Percentiles rank a stretch among this genome's conserved stretches.
Conservation (phyloP, 2,329 filamentous ascomycete genomes). For the Epichloe gansuensis region DNA sequence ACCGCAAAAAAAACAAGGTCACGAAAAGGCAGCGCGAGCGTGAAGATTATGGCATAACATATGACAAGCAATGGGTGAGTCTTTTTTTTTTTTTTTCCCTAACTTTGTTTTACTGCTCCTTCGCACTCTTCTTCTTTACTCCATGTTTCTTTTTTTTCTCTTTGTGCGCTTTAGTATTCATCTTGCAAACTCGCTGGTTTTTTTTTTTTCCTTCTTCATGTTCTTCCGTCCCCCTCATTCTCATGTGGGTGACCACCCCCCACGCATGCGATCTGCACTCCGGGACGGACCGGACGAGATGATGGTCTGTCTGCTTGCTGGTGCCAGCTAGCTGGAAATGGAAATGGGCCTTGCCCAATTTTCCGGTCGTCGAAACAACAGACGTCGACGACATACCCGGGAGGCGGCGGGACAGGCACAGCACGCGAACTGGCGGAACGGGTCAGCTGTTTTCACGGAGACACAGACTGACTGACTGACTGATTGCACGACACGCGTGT, state of each 20-base stretch:
- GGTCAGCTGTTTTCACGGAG: background rate
- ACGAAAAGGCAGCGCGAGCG: slow-evolving; percentile 10
- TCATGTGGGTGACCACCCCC: background rate
- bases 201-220: background rate
- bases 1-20: background rate
- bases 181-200: background rate
- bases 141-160: background rate
- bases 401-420: too few relatives aligned
- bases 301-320: too few relatives aligned
- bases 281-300: too few relatives aligned
- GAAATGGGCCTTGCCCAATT: too few relatives aligned
- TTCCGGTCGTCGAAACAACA: too few relatives aligned
- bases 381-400: too few relatives aligned
- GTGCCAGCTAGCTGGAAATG: too few relatives aligned
- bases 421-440: too few relatives aligned
- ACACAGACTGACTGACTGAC: too few relatives aligned
- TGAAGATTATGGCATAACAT: slow-evolving; percentile 1
- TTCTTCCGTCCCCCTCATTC: background rate
- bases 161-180: too few relatives aligned
- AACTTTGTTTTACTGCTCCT: background rate
- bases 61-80: slow-evolving; percentile 39
- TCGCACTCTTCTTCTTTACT: background rate
- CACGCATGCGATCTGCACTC: background rate
- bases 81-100: slow-evolving; percentile 6
- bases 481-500: too few relatives aligned